Conservation (phyloP, 768 basidiomycete genomes). For the Rhizopogon roseolus region DNA sequence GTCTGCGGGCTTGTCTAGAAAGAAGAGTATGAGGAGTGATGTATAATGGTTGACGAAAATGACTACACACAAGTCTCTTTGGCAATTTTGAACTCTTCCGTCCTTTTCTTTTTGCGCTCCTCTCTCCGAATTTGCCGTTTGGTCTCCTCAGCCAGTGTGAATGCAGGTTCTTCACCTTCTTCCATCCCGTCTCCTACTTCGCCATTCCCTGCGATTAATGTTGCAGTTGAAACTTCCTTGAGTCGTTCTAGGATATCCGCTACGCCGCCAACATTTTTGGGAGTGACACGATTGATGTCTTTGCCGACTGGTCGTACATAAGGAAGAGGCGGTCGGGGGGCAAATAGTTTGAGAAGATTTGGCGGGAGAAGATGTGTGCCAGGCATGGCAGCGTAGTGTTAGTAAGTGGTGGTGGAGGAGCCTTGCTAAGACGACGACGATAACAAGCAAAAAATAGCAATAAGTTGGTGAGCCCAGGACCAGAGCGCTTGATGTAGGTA, state of each 20-base stretch:
- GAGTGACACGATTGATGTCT: conserved; percentile 70
- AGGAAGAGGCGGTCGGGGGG: conserved; percentile 85
- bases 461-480: no score
- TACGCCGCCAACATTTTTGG: conserved; percentile 74
- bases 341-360: conserved; percentile 94
- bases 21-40: conserved; percentile 7
- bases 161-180: conserved; percentile 78
- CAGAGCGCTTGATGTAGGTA: not conserved
- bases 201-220: conserved; percentile 48
- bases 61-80: conserved; percentile 76
- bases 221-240: conserved; percentile 72
- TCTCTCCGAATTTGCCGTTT: conserved; percentile 76
- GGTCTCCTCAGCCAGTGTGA: conserved; percentile 78
- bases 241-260: conserved; percentile 67
- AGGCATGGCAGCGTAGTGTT: conserved; percentile 29
- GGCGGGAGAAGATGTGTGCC: conserved; percentile 91
- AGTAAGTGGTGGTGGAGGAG: no score
- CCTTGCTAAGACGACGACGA: not conserved
- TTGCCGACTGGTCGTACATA: conserved; percentile 82
- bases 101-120: conserved; percentile 70
- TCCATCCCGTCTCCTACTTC: conserved; percentile 61
- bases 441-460: not conserved
- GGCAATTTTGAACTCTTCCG: conserved; percentile 71
- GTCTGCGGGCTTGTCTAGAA: conserved; percentile 85
- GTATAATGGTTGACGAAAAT: not conserved